Conservation (phyloP, 768 basidiomycete species). For the Guyanaporus albipodus region DNA sequence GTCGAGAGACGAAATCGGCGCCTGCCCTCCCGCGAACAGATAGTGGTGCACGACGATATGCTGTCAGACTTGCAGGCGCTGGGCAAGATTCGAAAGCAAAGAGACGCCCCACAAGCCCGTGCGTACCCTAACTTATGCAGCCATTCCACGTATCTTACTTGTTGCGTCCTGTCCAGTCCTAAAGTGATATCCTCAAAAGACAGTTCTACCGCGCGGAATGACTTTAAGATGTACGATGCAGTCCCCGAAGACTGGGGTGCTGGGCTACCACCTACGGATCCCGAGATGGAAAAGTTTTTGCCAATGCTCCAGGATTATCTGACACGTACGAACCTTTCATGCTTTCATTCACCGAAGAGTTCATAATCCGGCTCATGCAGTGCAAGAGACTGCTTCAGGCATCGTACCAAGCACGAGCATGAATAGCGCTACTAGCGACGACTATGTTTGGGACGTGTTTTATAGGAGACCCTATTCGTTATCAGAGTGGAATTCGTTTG, state of each 20-base stretch:
- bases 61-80: constrained; percentile 33
- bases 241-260: constrained; percentile 41
- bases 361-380: constrained; percentile 13
- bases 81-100: constrained; percentile 5
- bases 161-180: constrained; percentile 38
- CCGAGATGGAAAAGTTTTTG: constrained; percentile 73
- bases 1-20: constrained; percentile 9
- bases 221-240: constrained; percentile 73
- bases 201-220: constrained; percentile 31
- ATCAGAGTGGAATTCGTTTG: constrained; percentile 55
- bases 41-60: constrained; percentile 47
- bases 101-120: constrained; percentile 43
- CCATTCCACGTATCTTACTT: not conserved
- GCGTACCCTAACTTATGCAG: constrained; percentile 10
- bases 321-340: constrained; percentile 43
- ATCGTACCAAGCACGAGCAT: not conserved
- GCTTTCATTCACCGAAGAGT: not conserved
- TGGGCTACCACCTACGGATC: constrained; percentile 36
- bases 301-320: constrained; percentile 73
- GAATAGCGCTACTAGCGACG: constrained; percentile 32
- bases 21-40: constrained; percentile 29
- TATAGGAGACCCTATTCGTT: constrained; percentile 63
- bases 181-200: constrained; percentile 54
- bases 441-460: constrained; percentile 85
- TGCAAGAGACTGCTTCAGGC: constrained; percentile 22